Conservation (phyloP, 768 basidiomycete genomes). For the Boletellus sp. region DNA sequence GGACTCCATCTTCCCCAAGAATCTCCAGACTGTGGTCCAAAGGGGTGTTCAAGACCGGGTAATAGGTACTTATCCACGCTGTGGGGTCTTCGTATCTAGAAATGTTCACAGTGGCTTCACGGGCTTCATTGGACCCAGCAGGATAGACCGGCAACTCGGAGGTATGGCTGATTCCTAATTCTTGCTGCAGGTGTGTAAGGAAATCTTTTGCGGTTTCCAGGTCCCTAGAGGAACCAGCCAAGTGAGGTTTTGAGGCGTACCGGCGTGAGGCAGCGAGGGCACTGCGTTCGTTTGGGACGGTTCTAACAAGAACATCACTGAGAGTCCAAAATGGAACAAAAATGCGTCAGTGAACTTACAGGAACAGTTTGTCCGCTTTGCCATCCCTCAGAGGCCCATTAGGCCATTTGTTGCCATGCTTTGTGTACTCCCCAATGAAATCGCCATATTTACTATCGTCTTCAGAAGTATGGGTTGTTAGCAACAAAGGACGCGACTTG, state of each 20-base stretch:
- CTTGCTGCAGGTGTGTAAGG: conserved; percentile 47
- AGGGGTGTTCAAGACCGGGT: conserved; percentile 69
- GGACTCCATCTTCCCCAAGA: conserved; percentile 45
- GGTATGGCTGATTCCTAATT: conserved; percentile 39
- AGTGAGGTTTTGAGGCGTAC: conserved; percentile 54
- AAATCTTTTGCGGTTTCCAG: conserved; percentile 55
- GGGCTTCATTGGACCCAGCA: conserved; percentile 55
- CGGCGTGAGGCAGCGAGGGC: conserved; percentile 49
- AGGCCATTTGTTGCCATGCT: conserved; percentile 9
- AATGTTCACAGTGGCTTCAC: conserved; percentile 48
- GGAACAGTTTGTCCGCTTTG: conserved; percentile 42
- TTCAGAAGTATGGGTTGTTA: conserved; percentile 3
- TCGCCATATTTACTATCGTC: conserved; percentile 12
- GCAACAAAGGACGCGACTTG: background rate
- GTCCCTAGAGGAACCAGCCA: conserved; percentile 58
- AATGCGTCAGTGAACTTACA: conserved; percentile 35
- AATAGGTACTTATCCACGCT: conserved; percentile 71
- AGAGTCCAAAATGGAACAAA: background rate
- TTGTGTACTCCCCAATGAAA: conserved; percentile 19
- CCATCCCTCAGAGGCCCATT: conserved; percentile 29
- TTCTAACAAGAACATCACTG: conserved; percentile 29
- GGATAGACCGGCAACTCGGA: conserved; percentile 44
- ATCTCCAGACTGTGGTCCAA: conserved; percentile 54
- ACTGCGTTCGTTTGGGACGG: conserved; percentile 48
- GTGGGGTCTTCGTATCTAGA: conserved; percentile 36